Conservation (phyloP, 2,329 filamentous ascomycete genomes). For the Chrysoporthe austroafricana region DNA sequence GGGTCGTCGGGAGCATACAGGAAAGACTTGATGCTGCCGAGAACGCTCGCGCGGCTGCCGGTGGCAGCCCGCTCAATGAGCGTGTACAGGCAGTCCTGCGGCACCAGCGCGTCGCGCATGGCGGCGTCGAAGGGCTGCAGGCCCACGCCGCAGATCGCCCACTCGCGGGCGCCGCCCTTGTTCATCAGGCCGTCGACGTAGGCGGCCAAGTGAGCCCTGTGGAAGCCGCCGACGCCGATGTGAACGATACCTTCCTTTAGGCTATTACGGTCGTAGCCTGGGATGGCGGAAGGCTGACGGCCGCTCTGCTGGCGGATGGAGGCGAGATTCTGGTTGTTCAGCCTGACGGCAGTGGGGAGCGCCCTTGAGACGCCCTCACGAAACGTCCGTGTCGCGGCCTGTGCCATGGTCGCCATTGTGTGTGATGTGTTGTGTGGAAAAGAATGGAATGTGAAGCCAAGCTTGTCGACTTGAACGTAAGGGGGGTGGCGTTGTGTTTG, state of each 20-base stretch:
- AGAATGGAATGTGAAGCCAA: neutral
- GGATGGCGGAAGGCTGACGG: constrained; percentile 27
- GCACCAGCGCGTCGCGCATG: constrained; percentile 54
- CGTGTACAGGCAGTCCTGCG: constrained; percentile 57
- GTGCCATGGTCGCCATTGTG: constrained; percentile 7
- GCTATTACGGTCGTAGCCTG: constrained; percentile 47
- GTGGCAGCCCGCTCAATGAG: constrained; percentile 57
- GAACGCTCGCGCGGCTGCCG: constrained; percentile 51
- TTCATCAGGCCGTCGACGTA: constrained; percentile 54
- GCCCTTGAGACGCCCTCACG: constrained; percentile 1
- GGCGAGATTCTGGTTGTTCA: constrained; percentile 9
- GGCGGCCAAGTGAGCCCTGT: constrained; percentile 57
- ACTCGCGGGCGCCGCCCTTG: constrained; percentile 49
- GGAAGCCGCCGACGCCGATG: constrained; percentile 58
- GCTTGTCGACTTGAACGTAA: too few species aligned
- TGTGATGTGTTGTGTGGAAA: neutral
- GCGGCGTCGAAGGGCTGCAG: constrained; percentile 52
- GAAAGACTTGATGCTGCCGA: constrained; percentile 58
- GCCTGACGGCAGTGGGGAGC: constrained; percentile 1
- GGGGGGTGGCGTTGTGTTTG: neutral
- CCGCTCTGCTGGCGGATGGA: neutral
- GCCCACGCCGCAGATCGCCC: constrained; percentile 56
- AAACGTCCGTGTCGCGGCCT: neutral
- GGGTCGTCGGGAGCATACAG: constrained; percentile 56
- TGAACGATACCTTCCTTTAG: constrained; percentile 60